Evolutionary conservation across 495 filamentous ascomycete species (phyloP).

Genomic region (Pseudoneurospora amorphoporcata): DNA sequence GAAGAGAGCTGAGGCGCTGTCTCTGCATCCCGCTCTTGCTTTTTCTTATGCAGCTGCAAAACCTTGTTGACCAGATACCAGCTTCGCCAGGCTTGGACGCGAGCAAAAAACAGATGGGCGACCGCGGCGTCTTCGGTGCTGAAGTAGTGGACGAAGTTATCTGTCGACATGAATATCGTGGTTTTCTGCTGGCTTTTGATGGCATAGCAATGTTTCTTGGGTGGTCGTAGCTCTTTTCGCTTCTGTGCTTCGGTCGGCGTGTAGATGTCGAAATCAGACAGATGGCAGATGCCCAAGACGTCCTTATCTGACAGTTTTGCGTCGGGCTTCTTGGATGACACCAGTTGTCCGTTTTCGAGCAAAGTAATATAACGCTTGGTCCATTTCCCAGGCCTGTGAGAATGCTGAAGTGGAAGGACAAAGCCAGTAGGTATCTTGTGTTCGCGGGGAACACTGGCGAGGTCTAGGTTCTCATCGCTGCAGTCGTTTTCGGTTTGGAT

Average conservation of each 20-base stretch:
- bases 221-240: slow-evolving; percentile 55
- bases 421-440: slow-evolving; percentile 45
- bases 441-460: slow-evolving; percentile 43
- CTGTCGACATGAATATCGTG: slow-evolving; percentile 67
- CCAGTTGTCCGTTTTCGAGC: slow-evolving; percentile 62
- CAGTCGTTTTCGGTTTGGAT: slow-evolving; percentile 33
- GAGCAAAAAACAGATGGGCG: slow-evolving; percentile 56
- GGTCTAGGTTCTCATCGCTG: slow-evolving; percentile 31
- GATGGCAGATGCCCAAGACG: slow-evolving; percentile 60
- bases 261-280: slow-evolving; percentile 93
- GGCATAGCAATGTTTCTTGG: slow-evolving; percentile 73
- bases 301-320: slow-evolving; percentile 48
- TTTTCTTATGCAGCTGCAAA: slow-evolving; percentile 9
- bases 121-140: slow-evolving; percentile 58
- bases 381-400: slow-evolving; percentile 72
- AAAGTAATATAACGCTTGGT: slow-evolving; percentile 74
- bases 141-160: slow-evolving; percentile 90
- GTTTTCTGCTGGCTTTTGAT: slow-evolving; percentile 92
- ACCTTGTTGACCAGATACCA: slow-evolving; percentile 66
- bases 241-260: slow-evolving; percentile 54
- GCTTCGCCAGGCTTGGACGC: slow-evolving; percentile 72
- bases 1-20: slow-evolving; percentile 16
- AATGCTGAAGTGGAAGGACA: slow-evolving; percentile 66
- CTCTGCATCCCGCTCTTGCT: slow-evolving; percentile 11
- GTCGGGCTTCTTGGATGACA: slow-evolving; percentile 58